Conservation (phyloP, 768 basidiomycete genomes). For the Zangia roseola region DNA sequence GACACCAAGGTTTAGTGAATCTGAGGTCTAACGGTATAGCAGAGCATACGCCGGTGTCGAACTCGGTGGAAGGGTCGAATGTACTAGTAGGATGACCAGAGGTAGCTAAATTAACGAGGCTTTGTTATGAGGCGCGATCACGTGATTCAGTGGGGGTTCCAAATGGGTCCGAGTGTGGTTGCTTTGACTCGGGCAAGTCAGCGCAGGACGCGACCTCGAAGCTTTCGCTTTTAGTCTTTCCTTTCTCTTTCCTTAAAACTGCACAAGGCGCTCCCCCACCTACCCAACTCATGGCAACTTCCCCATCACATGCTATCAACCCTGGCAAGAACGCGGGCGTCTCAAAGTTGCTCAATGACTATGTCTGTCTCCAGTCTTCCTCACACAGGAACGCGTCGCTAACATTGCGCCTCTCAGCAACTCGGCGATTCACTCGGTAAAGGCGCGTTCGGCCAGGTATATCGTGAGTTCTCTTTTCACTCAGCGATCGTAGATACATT, state of each 20-base stretch:
- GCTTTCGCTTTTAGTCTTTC: conserved; percentile 8
- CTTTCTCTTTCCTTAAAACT: conserved; percentile 4
- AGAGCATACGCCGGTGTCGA: background rate
- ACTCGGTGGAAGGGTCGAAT: background rate
- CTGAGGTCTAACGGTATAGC: background rate
- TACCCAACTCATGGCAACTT: conserved; percentile 21
- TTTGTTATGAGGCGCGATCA: conserved; percentile 18
- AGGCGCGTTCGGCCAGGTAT: conserved; percentile 96
- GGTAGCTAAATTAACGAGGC: background rate
- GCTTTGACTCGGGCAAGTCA: conserved; percentile 28
- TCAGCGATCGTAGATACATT: conserved; percentile 63
- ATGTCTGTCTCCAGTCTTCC: conserved; percentile 39
- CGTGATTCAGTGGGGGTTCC: conserved; percentile 26
- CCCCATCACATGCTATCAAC: conserved; percentile 18
- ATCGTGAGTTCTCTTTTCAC: conserved; percentile 57
- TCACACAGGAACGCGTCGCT: conserved; percentile 1
- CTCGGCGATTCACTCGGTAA: conserved; percentile 95
- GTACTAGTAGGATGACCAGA: background rate
- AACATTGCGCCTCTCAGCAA: conserved; percentile 56
- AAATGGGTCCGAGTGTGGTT: conserved; percentile 29
- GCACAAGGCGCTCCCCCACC: background rate
- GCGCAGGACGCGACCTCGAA: conserved; percentile 37
- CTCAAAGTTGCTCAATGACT: conserved; percentile 64
- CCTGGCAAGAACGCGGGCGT: conserved; percentile 32
- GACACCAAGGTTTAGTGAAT: background rate